Conservation (phyloP, 1,284 basidiomycete genomes). For the Taiwanofungus camphoratus region DNA sequence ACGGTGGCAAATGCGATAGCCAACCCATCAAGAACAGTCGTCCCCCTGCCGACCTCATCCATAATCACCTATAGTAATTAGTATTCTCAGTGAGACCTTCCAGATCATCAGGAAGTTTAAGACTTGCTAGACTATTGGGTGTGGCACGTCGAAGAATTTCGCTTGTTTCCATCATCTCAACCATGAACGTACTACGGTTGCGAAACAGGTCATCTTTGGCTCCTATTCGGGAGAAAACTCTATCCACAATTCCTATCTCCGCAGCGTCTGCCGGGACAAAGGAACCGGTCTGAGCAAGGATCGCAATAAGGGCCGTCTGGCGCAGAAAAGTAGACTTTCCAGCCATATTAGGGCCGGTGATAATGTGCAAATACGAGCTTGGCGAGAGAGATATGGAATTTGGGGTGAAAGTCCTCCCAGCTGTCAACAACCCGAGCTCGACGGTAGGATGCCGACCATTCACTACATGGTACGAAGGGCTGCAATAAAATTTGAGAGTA, state of each 20-base stretch:
- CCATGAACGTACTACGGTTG: slow-evolving; percentile 93
- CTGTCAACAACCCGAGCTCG: slow-evolving; percentile 78
- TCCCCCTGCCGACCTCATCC: slow-evolving; percentile 96
- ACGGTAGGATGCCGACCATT: slow-evolving; percentile 92
- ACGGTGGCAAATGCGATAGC: slow-evolving; percentile 91
- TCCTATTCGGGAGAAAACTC: slow-evolving; percentile 90
- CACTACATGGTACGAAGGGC: slow-evolving; percentile 59
- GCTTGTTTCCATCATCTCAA: slow-evolving; percentile 84
- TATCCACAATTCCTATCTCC: slow-evolving; percentile 82
- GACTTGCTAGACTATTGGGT: slow-evolving; percentile 66
- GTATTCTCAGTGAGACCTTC: too few species aligned
- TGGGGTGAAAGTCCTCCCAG: slow-evolving; percentile 75
- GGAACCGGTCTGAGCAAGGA: slow-evolving; percentile 89
- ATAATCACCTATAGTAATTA: slow-evolving; percentile 96
- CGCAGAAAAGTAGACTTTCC: slow-evolving; percentile 92
- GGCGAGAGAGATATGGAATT: slow-evolving; percentile 71
- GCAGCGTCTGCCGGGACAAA: slow-evolving; percentile 88
- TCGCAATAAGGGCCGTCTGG: slow-evolving; percentile 85
- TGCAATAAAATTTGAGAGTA: slow-evolving; percentile 24
- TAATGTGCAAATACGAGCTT: slow-evolving; percentile 63
- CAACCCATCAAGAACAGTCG: slow-evolving; percentile 87
- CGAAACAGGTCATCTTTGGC: slow-evolving; percentile 94
- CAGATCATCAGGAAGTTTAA: neutral
- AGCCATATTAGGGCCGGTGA: slow-evolving; percentile 98
- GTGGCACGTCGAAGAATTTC: slow-evolving; percentile 83